phyloP scores from a whole-genome alignment of 495 filamentous ascomycete genomes.

The Annulohypoxylon stygium region DNA sequence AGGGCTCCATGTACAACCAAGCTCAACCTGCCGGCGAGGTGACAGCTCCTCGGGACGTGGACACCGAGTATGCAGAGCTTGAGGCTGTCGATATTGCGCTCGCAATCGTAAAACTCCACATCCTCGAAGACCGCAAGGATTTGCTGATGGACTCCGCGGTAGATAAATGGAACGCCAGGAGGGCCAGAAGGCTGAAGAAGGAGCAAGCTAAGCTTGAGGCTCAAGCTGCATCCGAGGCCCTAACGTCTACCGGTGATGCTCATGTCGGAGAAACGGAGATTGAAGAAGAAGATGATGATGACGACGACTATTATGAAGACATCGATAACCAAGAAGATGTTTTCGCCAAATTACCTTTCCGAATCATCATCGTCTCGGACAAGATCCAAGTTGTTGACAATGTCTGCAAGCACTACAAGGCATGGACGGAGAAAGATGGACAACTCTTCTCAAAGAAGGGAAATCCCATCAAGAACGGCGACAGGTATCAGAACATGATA shows the following conservation, averaged over 20 bases:
- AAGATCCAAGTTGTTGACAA: constrained; percentile 9
- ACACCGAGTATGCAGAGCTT: background rate
- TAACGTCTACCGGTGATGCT: background rate
- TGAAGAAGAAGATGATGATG: background rate
- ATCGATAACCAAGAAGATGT: background rate
- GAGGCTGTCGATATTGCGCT: background rate
- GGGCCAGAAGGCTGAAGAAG: background rate
- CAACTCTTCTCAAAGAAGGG: constrained; percentile 3
- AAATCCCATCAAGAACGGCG: constrained; percentile 6
- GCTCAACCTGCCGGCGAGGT: background rate
- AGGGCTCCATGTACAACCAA: constrained; percentile 8
- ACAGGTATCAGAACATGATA: constrained; percentile 1
- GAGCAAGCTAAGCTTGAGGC: background rate
- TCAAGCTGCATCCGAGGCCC: background rate
- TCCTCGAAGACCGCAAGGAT: background rate
- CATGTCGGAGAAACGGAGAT: background rate
- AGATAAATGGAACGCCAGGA: background rate
- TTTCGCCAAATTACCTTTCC: background rate
- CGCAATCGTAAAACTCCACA: background rate
- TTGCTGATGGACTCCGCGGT: background rate
- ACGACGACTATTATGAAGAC: background rate
- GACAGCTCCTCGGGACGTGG: background rate
- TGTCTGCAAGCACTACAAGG: constrained; percentile 6
- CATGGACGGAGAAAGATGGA: constrained; percentile 8
- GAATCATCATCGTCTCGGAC: constrained; percentile 13